A percentile compares a stretch with the other conserved stretches of the same genome.
Conservation (phyloP, 2,329 filamentous ascomycete genomes). For the Monilinia polystroma region DNA sequence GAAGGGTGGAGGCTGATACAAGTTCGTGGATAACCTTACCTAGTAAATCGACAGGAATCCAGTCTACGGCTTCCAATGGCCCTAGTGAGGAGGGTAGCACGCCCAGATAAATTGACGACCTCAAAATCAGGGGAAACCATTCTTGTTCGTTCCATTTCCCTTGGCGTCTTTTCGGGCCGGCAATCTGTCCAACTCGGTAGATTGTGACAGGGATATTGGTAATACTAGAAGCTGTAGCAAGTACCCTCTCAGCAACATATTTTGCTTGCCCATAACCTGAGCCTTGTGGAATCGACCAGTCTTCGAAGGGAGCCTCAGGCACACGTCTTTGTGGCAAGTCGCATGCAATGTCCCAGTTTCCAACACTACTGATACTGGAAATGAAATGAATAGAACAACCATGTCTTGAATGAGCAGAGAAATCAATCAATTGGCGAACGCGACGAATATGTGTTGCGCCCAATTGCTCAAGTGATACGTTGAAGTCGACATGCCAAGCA, state of each 20-base stretch:
- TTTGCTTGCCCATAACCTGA: constrained; percentile 35
- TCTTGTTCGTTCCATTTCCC: constrained; percentile 17
- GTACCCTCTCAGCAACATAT: constrained; percentile 41
- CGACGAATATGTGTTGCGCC: neutral
- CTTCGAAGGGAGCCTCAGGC: constrained; percentile 41
- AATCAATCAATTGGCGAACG: constrained; percentile 15
- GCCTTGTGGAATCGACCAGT: constrained; percentile 28
- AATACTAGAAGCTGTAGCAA: constrained; percentile 43
- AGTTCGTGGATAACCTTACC: constrained; percentile 8
- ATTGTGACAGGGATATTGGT: constrained; percentile 44
- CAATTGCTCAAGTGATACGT: constrained; percentile 40
- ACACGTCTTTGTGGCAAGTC: constrained; percentile 31
- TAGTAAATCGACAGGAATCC: constrained; percentile 2
- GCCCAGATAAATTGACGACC: neutral
- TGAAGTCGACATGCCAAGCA: constrained; percentile 45
- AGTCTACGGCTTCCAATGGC: constrained; percentile 29
- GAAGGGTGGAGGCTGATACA: neutral
- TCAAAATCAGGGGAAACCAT: constrained; percentile 9
- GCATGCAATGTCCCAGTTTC: neutral
- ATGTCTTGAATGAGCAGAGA: constrained; percentile 11
- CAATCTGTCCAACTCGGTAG: constrained; percentile 51
- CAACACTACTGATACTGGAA: constrained; percentile 33
- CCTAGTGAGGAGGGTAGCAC: neutral
- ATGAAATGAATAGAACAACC: constrained; percentile 30
- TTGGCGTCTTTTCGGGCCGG: constrained; percentile 34